Base-by-base conservation (phyloP, 306 rosid genomes). In the Echinosophora koreensis region DNA sequence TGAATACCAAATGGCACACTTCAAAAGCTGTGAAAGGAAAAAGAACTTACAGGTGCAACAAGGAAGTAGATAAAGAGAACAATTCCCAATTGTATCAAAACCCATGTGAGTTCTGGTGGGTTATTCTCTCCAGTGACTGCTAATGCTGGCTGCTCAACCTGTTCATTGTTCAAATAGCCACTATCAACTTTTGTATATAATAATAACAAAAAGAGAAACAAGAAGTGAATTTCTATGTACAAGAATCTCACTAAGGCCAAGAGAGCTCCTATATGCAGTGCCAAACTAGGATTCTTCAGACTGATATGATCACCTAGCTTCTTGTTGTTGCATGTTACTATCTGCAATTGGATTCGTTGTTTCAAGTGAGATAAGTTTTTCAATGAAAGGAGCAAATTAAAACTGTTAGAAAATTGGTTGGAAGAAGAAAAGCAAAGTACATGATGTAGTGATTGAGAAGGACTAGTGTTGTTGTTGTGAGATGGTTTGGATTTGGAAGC, bases 91-190 rank as follows among this genome's bases (percentile, higher is more conserved):
- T 92, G 93, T 28, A 74, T 83, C 80, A 95, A 72, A 84, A 81
- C 56, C 87, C 78, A 83, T 5, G 58, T 28, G 0, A 89, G 78
- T 60, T 91, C 92, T 79, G 68, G 89, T 64, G 69, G 87, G 63
- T 86, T 64, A 51, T 95, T 92, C 66, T 75, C 88, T 30, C 98
- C 97, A 2, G 97, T 95, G 2, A 89, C 92, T 12, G 89, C 99
- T 41, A 78, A 77, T 28, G 92, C 97, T 81, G 97, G 92, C 73
- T 84, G 88, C 81, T 89, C 96, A 47, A 79, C 78, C 93, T 89
- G 80, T 37, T 54, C 15, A 68, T 92, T 89, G 80, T 37, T 54
- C 15, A 68, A 76, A 71, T 28, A 15, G 27, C 57, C 44, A 73
- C 59, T 39, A 10, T 66, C 39, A 87, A 51, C 47, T 74, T 71